A percentile compares a stretch with the other conserved stretches of the same genome.
Conservation (phyloP, 345 rosid species). For the Triadica sebifera region DNA sequence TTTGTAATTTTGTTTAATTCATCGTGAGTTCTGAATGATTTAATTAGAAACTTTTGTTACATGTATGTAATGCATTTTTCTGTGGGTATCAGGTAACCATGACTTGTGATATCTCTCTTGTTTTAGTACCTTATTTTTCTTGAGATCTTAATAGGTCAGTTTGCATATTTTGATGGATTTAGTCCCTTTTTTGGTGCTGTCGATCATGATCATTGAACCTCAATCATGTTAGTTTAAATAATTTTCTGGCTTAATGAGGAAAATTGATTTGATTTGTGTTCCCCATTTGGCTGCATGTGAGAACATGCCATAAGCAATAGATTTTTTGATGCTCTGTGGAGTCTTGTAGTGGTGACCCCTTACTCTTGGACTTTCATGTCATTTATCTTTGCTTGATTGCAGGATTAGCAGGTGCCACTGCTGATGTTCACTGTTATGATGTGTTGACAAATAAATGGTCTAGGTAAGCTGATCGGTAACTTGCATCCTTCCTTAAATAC, state of each 20-base stretch:
- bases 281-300: no score
- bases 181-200: not conserved
- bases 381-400: constrained; percentile 33
- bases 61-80: not conserved
- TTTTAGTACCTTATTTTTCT: not conserved
- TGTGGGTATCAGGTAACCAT: not conserved
- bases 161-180: constrained; percentile 1
- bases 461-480: constrained; percentile 50
- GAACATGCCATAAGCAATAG: no score
- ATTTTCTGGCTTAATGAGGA: not conserved
- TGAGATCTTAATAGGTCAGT: not conserved
- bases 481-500: not conserved
- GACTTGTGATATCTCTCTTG: not conserved
- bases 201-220: not conserved
- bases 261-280: not conserved
- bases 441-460: constrained; percentile 94
- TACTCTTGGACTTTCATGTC: not conserved
- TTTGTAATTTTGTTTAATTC: not conserved
- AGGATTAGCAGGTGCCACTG: constrained; percentile 99
- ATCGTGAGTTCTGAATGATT: constrained; percentile 3
- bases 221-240: not conserved
- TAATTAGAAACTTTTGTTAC: not conserved
- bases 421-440: constrained; percentile 97
- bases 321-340: not conserved
- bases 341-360: not conserved